Evolutionary conservation across 169 alveolate genomes (phyloP).

Genomic region (Plasmodium gaboni): DNA sequence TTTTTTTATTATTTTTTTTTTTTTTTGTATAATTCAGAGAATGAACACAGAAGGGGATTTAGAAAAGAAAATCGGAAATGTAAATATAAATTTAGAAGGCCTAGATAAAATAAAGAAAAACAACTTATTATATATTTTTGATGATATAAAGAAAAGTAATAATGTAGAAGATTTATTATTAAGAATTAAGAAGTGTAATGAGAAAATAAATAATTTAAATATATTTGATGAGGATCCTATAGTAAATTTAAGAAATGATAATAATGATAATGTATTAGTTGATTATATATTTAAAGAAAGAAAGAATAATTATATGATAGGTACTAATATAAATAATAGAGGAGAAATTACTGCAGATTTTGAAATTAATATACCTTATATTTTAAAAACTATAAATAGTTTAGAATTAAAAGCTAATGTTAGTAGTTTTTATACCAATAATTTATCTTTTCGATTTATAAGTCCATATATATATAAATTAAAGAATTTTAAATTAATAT

Average conservation of each 20-base stretch:
- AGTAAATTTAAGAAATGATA: constrained; percentile 7
- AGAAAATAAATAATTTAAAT: constrained; percentile 14
- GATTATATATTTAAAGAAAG: constrained; percentile 25
- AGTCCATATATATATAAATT: constrained; percentile 17
- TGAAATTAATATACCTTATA: constrained; percentile 38
- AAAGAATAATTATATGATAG: constrained; percentile 51
- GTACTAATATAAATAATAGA: constrained; percentile 60
- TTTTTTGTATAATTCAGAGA: neutral
- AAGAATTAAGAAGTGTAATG: constrained; percentile 21
- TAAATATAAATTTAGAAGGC: constrained; percentile 48
- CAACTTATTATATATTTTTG: constrained; percentile 25
- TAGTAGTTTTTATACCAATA: constrained; percentile 68
- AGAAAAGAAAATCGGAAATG: constrained; percentile 11
- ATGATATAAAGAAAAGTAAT: constrained; percentile 41
- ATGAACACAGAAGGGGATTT: constrained; percentile 3
- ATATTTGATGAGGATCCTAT: constrained; percentile 35
- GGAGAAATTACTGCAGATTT: constrained; percentile 71
- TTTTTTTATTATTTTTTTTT: no score
- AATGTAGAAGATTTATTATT: constrained; percentile 27
- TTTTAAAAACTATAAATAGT: constrained; percentile 46
- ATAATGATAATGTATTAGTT: constrained; percentile 4
- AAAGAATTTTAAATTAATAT: constrained; percentile 8
- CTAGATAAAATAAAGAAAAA: constrained; percentile 14
- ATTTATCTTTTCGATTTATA: constrained; percentile 32
- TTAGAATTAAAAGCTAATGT: constrained; percentile 45